A percentile compares a stretch with the other conserved stretches of the same genome.
Evolutionary conservation across 139 green algal species (phyloP).

Genomic region (Coelastrella sp.): DNA sequence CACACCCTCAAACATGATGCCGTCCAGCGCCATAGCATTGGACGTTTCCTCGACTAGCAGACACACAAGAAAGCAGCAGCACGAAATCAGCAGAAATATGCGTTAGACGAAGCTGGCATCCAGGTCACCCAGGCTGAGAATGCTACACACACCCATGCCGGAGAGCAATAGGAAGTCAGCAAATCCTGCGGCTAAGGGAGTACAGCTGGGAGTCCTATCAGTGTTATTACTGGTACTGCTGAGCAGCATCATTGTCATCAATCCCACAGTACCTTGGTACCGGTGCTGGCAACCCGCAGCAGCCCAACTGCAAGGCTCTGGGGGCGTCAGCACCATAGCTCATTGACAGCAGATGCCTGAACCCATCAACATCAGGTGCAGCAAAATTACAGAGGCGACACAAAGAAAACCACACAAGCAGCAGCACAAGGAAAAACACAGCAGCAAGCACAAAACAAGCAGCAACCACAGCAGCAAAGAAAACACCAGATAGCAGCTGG

Average conservation of each 20-base stretch:
- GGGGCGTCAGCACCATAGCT: too few relatives aligned
- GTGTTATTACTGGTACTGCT: too few relatives aligned
- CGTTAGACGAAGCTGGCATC: neutral
- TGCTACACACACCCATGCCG: too few relatives aligned
- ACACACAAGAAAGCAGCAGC: neutral
- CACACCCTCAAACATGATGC: slow-evolving; percentile 97
- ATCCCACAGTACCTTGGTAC: too few relatives aligned
- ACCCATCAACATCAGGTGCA: neutral
- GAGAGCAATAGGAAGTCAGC: too few relatives aligned
- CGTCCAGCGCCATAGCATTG: slow-evolving; percentile 95
- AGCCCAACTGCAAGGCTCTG: too few relatives aligned
- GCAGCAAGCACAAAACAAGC: slow-evolving; percentile 4
- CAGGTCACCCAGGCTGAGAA: neutral
- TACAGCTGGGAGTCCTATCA: too few relatives aligned
- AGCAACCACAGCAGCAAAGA: slow-evolving; percentile 33
- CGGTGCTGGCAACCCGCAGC: too few relatives aligned
- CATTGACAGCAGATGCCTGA: neutral
- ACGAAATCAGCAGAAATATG: slow-evolving; percentile 3
- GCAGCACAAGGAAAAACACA: slow-evolving; percentile 21
- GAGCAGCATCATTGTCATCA: too few relatives aligned
- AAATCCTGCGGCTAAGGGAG: too few relatives aligned
- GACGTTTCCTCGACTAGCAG: slow-evolving; percentile 88
- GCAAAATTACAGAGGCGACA: neutral
- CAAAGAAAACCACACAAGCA: slow-evolving; percentile 2
- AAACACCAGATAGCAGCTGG: neutral